These are phyloP conservation scores for Coelastrella sp. DNA, from an alignment of 139 green algal species.

Conservation along the genomic window DNA sequence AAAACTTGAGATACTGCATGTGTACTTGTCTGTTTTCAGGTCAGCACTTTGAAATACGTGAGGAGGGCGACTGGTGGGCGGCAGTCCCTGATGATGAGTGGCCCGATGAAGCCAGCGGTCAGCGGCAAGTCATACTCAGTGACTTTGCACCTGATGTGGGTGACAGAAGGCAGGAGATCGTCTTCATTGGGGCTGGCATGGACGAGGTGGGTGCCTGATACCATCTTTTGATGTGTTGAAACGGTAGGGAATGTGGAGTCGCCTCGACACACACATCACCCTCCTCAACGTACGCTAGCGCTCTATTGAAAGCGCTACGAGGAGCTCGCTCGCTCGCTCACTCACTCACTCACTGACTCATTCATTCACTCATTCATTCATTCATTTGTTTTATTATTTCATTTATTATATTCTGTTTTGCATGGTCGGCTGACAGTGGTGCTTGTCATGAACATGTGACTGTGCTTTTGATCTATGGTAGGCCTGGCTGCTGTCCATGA, in stretches of 20 bases:
- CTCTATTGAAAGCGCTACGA: too few species aligned
- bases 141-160: slow-evolving; percentile 60
- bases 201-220: slow-evolving; percentile 58
- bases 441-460: too few species aligned
- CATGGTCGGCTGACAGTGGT: too few species aligned
- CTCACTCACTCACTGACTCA: too few species aligned
- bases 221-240: background rate
- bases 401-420: too few species aligned
- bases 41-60: slow-evolving; percentile 95
- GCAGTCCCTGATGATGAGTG: slow-evolving; percentile 86
- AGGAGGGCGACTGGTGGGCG: slow-evolving; percentile 90
- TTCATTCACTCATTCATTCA: too few species aligned
- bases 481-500: too few species aligned
- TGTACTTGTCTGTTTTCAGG: slow-evolving; percentile 50
- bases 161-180: slow-evolving; percentile 94
- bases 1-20: too few species aligned
- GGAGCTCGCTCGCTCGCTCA: too few species aligned
- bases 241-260: background rate
- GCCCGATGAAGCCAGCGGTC: slow-evolving; percentile 67
- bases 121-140: slow-evolving; percentile 76
- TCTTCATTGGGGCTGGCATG: slow-evolving; percentile 95
- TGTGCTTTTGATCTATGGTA: too few species aligned
- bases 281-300: too few species aligned
- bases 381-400: too few species aligned
- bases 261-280: background rate